Evolutionary conservation across 1,284 basidiomycete genomes (phyloP), one percentile per base, ranked within the genome.

Genomic region (Sporisorium sorghi): DNA sequence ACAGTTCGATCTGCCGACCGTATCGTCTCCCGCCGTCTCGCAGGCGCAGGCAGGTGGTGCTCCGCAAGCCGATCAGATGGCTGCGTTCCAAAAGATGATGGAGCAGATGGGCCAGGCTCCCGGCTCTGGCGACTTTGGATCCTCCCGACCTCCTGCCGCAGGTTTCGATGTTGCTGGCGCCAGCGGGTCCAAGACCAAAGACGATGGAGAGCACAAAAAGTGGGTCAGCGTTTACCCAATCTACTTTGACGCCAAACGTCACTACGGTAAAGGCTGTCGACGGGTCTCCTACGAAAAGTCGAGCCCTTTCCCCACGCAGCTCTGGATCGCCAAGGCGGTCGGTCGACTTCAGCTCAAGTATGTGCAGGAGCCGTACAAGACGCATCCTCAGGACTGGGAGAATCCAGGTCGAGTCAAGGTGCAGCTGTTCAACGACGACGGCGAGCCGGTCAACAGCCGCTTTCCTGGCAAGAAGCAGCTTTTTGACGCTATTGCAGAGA

Each of bases 161-260:
- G 47, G 28, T 39, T 23, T 50, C 24, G 39, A 33, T 35, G 48
- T 58, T 33, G 52, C 52, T 12, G 50, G 55, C 23, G 56, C 48
- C 30, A 67, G 56, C 28, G 59, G 63, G 6, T 66, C 74, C n/a
- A 64, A 60, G 54, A 46, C 30, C 2, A 44, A 65, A 32, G 70
- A 69, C 7, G 68, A 76, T 23, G 78, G 68, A 12, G 79, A 82
- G 28, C 73, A 79, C 62, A 82, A 83, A 54, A 94, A 93, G 80
- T 97, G 94, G 94, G 91, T 93, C 65, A 91, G 92, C 77, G 89
- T 98, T 81, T 99, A 99, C 84, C 96, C 96, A 3, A 92, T 97
- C 80, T 98, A 98, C 86, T 90, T 98, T 73, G 96, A 99, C 85
- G 93, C 94, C 47, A 97, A 97, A 85, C 91, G 91, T 12, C 90